Base-by-base conservation (phyloP, 2,329 filamentous ascomycete species). In the Alternaria dauci region DNA sequence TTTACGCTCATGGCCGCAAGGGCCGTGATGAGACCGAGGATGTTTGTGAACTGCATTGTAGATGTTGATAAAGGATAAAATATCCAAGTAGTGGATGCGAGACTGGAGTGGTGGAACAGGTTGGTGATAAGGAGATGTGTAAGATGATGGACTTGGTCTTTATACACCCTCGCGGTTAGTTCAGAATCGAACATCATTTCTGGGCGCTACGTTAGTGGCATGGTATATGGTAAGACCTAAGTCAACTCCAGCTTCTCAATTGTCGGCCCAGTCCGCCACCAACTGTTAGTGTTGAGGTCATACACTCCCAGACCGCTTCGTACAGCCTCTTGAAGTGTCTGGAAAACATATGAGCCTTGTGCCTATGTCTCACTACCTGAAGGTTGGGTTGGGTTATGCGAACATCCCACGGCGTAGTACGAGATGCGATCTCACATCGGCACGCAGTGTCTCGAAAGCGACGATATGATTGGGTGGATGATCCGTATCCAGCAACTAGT, bases 31-130 rank as follows among this genome's bases (percentile, higher is more conserved):
- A 58, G 38, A n/a, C 55, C 18, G 32, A 62, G 42, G 34, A 58
- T 18, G 36, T 41, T 51, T 38, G 30, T 59, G 44, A 58, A 25
- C 11, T 55, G 48, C 59, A 62, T 62, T 32, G 14, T 55, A 20
- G 5, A 38, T 25, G 12, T n/a, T 23, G 23, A 11, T 20, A 16
- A 30, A 44, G 9, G 30, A 36, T n/a, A n/a, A 53, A 4, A 53
- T 32, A 2, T 18, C 8, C 2, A 23, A n/a, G 26, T n/a, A n/a
- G 6, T 30, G 18, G 28, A 18, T 20, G 28, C 2, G 28, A n/a
- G 3, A 30, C 1, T 36, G 30, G 16, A 14, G 18, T 14, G 9
- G 12, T 23, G 7, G 25, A 36, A 14, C 5, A 11, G 20, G 46
- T 2, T 38, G 32, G 32, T 11, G 4, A n/a, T 25, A 20, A 50